A percentile compares a stretch with the other conserved stretches of the same genome.
Evolutionary conservation across 768 basidiomycete species (phyloP).

Genomic region (Xerocomus brunneocitrinus): DNA sequence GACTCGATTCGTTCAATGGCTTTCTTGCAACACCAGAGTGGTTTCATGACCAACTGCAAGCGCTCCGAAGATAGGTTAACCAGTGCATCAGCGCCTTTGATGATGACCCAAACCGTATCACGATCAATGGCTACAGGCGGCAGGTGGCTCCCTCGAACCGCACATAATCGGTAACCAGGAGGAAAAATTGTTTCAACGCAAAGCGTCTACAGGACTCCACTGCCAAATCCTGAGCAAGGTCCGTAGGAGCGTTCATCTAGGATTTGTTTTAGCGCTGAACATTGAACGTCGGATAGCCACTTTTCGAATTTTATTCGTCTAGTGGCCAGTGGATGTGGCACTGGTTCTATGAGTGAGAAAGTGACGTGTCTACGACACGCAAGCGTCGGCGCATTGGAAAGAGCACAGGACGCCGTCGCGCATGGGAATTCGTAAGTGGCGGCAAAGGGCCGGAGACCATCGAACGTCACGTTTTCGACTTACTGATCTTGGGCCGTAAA

Average conservation of each 20-base stretch:
- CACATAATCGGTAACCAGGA: constrained; percentile 46
- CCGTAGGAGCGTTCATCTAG: constrained; percentile 2
- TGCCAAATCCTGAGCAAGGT: constrained; percentile 53
- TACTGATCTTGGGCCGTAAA: constrained; percentile 39
- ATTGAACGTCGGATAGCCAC: constrained; percentile 17
- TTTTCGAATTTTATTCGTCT: constrained; percentile 49
- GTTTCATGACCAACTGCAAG: constrained; percentile 49
- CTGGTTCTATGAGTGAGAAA: constrained; percentile 31
- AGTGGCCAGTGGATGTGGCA: constrained; percentile 49
- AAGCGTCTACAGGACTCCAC: constrained; percentile 51
- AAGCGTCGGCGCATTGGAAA: constrained; percentile 46
- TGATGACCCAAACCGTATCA: constrained; percentile 37
- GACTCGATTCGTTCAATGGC: constrained; percentile 52
- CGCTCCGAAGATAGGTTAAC: constrained; percentile 36
- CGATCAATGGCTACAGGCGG: constrained; percentile 50
- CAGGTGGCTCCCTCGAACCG: constrained; percentile 52
- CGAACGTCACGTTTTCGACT: not conserved
- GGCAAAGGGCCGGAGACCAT: not conserved
- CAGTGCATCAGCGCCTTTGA: constrained; percentile 37
- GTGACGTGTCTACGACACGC: constrained; percentile 48
- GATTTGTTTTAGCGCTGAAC: not conserved
- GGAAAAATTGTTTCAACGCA: constrained; percentile 50
- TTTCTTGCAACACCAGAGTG: constrained; percentile 54
- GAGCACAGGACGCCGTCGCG: constrained; percentile 48
- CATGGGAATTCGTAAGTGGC: constrained; percentile 36